Conservation (phyloP, 352 stramenopile genomes). For the Phytophthora litchii region DNA sequence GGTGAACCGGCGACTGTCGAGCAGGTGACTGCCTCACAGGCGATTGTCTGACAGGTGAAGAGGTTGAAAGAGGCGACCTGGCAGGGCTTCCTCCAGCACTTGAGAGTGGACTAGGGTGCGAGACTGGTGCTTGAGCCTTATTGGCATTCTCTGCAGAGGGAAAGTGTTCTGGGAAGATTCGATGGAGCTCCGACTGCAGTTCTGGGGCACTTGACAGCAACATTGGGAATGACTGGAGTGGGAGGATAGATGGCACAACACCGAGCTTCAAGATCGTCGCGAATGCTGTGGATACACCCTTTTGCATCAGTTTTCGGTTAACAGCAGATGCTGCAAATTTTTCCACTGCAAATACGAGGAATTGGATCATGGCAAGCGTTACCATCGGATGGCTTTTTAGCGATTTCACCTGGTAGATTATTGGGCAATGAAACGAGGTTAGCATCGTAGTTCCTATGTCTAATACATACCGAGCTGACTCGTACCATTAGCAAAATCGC, state of each 20-base stretch:
- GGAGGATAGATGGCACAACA: constrained; percentile 68
- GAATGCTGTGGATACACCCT: constrained; percentile 81
- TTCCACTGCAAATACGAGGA: constrained; percentile 84
- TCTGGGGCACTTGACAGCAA: constrained; percentile 70
- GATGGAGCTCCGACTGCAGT: constrained; percentile 72
- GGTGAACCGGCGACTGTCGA: constrained; percentile 50
- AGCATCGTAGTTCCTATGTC: not conserved
- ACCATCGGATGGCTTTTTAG: constrained; percentile 85
- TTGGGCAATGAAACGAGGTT: constrained; percentile 7
- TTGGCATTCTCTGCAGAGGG: constrained; percentile 60
- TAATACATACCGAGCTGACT: not conserved
- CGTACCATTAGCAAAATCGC: constrained; percentile 85
- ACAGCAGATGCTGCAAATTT: constrained; percentile 81
- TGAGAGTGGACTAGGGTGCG: constrained; percentile 38
- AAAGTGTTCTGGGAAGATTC: constrained; percentile 87
- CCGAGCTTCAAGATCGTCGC: constrained; percentile 76
- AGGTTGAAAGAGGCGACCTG: constrained; percentile 43
- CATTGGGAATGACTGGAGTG: constrained; percentile 81
- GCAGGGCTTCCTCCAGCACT: constrained; percentile 47
- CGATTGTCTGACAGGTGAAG: constrained; percentile 48
- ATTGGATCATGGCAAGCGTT: constrained; percentile 85
- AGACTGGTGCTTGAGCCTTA: constrained; percentile 19
- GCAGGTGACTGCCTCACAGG: constrained; percentile 43
- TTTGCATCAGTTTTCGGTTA: constrained; percentile 83
- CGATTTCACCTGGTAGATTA: constrained; percentile 68